Evolutionary conservation across 2,329 filamentous ascomycete species (phyloP), one percentile per base, ranked within the genome.

Genomic region (Pseudopithomyces chartarum): DNA sequence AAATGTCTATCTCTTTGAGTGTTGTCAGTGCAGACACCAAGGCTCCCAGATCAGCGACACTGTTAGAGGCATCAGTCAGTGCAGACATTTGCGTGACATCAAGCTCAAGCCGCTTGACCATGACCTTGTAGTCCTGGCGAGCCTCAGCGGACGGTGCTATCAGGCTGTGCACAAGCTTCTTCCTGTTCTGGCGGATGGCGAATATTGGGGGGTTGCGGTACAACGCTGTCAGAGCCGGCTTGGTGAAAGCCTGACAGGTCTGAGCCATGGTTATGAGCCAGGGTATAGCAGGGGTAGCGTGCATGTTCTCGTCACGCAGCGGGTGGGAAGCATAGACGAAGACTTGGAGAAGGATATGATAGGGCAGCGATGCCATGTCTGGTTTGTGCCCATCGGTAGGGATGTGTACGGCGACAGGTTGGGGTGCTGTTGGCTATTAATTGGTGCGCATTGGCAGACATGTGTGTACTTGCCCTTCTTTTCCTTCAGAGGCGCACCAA

Each of bases 171-270:
- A 84, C 67, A 19, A 86, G 71, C 38, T 77, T 73, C 44, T 60
- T 70, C 12, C 69, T 80, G 12, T 79, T 78, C 59, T 83, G 81
- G 33, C 76, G 73, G 34, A 80, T 75, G 1, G 82, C 80, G 56
- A 84, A 81, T 43, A 95, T 78, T 1, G 87, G 87, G 8, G 90
- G 90, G 5, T 81, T 85, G 45, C 83, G 81, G 71, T 95, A 95
- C 5, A 96, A 80, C 1, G 85, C 88, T 5, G 87, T 87, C 49
- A 95, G 75, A 1, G 90, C 90, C 5, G 91, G 89, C 65, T 92
- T 90, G 0, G 84, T 78, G 55, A 93, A 91, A 2, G 81, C 73
- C 49, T 81, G 84, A 66, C 64, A 93, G 15, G 86, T 77, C 1
- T 82, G 80, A 34, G 89, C 86, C 43, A 84, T 78, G n/a, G 81